Base-by-base conservation (phyloP, 2,329 filamentous ascomycete genomes). In the Pyrenophora teres region DNA sequence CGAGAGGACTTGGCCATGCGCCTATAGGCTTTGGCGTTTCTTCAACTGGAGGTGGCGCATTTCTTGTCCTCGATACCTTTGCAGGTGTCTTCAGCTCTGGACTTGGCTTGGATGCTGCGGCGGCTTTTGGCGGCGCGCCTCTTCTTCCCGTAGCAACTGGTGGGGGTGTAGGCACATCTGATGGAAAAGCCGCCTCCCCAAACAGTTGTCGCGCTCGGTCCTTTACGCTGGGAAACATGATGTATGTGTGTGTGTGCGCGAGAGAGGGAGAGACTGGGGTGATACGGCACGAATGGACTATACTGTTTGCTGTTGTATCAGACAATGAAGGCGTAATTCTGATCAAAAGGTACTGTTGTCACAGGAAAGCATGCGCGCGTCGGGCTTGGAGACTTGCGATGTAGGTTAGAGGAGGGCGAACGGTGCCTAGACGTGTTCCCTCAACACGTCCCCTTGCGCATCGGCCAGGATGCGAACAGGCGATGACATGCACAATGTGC, bases 161-260 rank as follows among this genome's bases (percentile, higher is more conserved):
- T 30, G 50, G 50, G 23, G 50, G 50, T 3, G 50, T 46, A 36
- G 54, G 45, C 21, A 50, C 27, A 8, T 40, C 31, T 15, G 36
- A 46, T 8, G 54, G 41, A 16, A 50, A 19, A 6, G 45, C 50
- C 19, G 41, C 35, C 15, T 54, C 50, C 12, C 42, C 46, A 35
- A 56, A 50, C 18, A 56, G 25, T 39, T 58, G 55, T 36, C 49
- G 51, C 32, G 49, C 55, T 54, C 60, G 49, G 48, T 63, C 58
- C 49, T 61, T 63, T 15, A 63, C 60, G 43, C 60, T 60, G 50
- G 57, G 52, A 47, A 61, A 63, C 59, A 62, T 62, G 21, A 51
- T 54, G 51, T 51, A 41, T 33, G 9, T 30, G 21, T 23, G 21
- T 23, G 7, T 23, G 21, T 23, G 7, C 7, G 21, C 7, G 8